phyloP scores from a whole-genome alignment of 805 yeast species.

The Myxozyma mucilagina region DNA sequence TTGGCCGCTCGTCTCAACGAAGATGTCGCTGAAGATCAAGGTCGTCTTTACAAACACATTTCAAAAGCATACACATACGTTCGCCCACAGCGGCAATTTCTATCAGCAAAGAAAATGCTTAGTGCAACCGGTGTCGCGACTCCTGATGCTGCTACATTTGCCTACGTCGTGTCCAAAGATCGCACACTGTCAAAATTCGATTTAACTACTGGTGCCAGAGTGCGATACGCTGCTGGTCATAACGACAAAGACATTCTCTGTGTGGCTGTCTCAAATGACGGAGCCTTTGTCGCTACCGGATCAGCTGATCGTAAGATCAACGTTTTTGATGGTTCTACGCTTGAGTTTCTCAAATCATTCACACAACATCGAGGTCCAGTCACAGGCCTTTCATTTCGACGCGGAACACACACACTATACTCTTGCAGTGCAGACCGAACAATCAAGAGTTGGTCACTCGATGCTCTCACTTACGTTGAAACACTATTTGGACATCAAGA shows the following conservation, averaged over 20 bases:
- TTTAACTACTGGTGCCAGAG: slow-evolving; percentile 60
- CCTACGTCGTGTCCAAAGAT: slow-evolving; percentile 82
- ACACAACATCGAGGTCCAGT: slow-evolving; percentile 74
- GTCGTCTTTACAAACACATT: slow-evolving; percentile 65
- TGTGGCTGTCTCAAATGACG: slow-evolving; percentile 84
- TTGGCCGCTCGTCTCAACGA: slow-evolving; percentile 74
- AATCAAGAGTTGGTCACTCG: slow-evolving; percentile 81
- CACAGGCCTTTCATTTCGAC: slow-evolving; percentile 71
- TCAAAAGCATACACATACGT: slow-evolving; percentile 3
- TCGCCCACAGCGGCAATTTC: slow-evolving; percentile 18
- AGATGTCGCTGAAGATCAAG: slow-evolving; percentile 89
- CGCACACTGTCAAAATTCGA: slow-evolving; percentile 80
- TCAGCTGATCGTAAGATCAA: slow-evolving; percentile 79
- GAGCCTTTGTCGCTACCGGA: slow-evolving; percentile 86
- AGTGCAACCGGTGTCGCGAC: slow-evolving; percentile 21
- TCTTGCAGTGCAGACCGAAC: slow-evolving; percentile 93
- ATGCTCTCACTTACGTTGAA: slow-evolving; percentile 86
- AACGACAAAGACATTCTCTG: slow-evolving; percentile 76
- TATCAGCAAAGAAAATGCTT: slow-evolving; percentile 12
- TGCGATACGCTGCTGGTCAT: slow-evolving; percentile 57
- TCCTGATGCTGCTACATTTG: slow-evolving; percentile 53
- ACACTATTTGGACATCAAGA: slow-evolving; percentile 96
- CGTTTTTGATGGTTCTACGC: slow-evolving; percentile 80
- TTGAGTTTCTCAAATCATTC: slow-evolving; percentile 73
- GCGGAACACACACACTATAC: slow-evolving; percentile 78